Evolutionary conservation across 2,329 filamentous ascomycete species (phyloP), one percentile per base, ranked within the genome.

Genomic region (Eutypella sp.): DNA sequence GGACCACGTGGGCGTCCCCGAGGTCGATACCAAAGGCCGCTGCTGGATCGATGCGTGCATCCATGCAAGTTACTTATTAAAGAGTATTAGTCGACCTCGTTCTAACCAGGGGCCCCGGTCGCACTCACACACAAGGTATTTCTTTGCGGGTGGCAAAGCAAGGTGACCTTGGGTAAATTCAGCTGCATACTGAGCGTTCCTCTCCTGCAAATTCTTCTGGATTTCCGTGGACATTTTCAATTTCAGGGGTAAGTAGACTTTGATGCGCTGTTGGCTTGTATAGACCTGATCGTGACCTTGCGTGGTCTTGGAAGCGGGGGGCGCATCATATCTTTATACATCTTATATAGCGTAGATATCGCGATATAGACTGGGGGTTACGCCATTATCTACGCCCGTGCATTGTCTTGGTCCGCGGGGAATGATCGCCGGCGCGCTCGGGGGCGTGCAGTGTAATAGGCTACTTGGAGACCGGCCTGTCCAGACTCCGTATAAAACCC

Each of bases 1-100:
- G 81, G 48, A 90, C 84, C 25, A 90, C 79, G 64, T 93, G 87
- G 0, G 87, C 88, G 52, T 90, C 85, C 34, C 88, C 87, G 16
- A 88, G 76, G 18, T 75, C 69, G 47, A 91, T 84, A 8, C 83
- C 84, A 44, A 89, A 84, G 1, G 84, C 84, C 11, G 76, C 70
- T 3, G 80, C 75, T 0, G 87, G 81, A 56, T 92, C 76, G 55
- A 83, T 71, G 42, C 87, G 81, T 5, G 88, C 85, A 59, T 93
- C 87, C 87, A 93, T 93, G 67, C 88, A 93, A 0, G 86, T 87
- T 38, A 92, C 75, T 77, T 23, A 15, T 33, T 5, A 5, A 6
- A n/a, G 29, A n/a, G 29, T 11, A n/a, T 33, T 18, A 9, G 4
- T 11, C 18, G 2, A 18, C 24, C 41, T 38, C 47, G 46, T 37